Evolutionary conservation across 768 basidiomycete species (phyloP).

Genomic region (Leccinum uliginosum): DNA sequence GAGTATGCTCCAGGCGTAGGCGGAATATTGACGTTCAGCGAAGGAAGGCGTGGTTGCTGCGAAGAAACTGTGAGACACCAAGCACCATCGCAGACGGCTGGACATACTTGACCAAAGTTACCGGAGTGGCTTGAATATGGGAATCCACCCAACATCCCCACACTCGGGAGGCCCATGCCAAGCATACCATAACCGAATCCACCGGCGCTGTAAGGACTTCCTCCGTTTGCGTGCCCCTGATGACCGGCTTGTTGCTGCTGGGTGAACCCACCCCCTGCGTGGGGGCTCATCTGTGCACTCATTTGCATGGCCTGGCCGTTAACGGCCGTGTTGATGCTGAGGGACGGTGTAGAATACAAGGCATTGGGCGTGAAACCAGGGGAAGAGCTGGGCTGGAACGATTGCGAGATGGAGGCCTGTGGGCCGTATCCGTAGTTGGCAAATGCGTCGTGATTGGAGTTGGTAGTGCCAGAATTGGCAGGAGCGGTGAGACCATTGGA

Average conservation of each 20-base stretch:
- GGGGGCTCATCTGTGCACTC: slow-evolving; percentile 65
- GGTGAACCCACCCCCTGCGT: slow-evolving; percentile 51
- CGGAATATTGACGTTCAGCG: slow-evolving; percentile 64
- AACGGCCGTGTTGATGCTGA: slow-evolving; percentile 56
- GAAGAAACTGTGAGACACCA: slow-evolving; percentile 28
- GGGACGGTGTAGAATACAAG: slow-evolving; percentile 69
- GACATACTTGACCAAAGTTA: slow-evolving; percentile 58
- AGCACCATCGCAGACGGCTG: neutral
- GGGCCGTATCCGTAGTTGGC: slow-evolving; percentile 87
- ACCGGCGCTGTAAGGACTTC: slow-evolving; percentile 48
- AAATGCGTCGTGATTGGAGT: slow-evolving; percentile 61
- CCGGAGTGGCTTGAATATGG: slow-evolving; percentile 69
- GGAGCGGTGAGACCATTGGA: slow-evolving; percentile 34
- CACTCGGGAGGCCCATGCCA: slow-evolving; percentile 73
- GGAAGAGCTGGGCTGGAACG: slow-evolving; percentile 43
- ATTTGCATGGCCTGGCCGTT: slow-evolving; percentile 46
- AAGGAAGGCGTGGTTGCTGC: slow-evolving; percentile 52
- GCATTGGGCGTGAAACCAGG: slow-evolving; percentile 51
- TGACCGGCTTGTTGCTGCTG: slow-evolving; percentile 33
- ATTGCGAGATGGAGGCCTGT: slow-evolving; percentile 59
- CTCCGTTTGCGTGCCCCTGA: slow-evolving; percentile 43
- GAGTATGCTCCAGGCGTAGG: slow-evolving; percentile 71
- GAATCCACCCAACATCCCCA: slow-evolving; percentile 70
- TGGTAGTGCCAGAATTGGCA: slow-evolving; percentile 34
- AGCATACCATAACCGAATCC: slow-evolving; percentile 68